Conservation (phyloP, 2,329 filamentous ascomycete genomes). For the Botrytis tulipae region DNA sequence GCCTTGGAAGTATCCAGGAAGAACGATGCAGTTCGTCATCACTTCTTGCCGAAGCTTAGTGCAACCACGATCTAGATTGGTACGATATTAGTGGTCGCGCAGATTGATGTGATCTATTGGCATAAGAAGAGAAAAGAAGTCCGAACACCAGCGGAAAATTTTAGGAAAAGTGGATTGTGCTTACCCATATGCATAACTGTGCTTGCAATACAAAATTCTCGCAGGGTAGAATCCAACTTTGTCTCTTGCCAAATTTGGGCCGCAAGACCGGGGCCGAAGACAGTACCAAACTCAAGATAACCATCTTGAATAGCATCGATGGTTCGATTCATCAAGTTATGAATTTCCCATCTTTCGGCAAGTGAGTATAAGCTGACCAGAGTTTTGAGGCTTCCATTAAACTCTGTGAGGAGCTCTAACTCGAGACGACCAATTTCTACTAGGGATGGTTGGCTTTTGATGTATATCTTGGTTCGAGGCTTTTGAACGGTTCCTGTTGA, state of each 20-base stretch:
- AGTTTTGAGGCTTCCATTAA: conserved; percentile 17
- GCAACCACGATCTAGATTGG: conserved; percentile 24
- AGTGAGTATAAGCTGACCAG: conserved; percentile 26
- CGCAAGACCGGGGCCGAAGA: conserved; percentile 23
- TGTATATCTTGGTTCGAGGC: conserved; percentile 4
- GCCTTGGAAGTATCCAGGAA: conserved; percentile 21
- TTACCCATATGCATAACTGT: conserved; percentile 25
- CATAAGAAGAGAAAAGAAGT: too few species aligned
- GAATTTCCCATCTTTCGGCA: conserved; percentile 24
- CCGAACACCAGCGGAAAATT: too few species aligned
- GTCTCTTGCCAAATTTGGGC: conserved; percentile 21
- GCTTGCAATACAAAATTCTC: conserved; percentile 25
- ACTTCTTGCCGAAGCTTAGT: conserved; percentile 23
- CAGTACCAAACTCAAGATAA: conserved; percentile 24
- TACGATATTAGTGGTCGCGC: not conserved
- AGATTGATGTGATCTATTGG: not conserved
- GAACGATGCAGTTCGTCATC: conserved; percentile 19
- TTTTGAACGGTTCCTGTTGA: conserved; percentile 14
- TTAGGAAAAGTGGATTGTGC: not conserved
- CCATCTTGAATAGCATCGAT: conserved; percentile 30
- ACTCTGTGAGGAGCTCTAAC: conserved; percentile 20
- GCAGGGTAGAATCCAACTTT: conserved; percentile 25
- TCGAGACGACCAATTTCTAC: conserved; percentile 13
- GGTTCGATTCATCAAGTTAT: conserved; percentile 25
- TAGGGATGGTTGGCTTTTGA: not conserved